phyloP scores from a whole-genome alignment of 2,329 filamentous ascomycete genomes.

The Dactylonectria estremocensis region DNA sequence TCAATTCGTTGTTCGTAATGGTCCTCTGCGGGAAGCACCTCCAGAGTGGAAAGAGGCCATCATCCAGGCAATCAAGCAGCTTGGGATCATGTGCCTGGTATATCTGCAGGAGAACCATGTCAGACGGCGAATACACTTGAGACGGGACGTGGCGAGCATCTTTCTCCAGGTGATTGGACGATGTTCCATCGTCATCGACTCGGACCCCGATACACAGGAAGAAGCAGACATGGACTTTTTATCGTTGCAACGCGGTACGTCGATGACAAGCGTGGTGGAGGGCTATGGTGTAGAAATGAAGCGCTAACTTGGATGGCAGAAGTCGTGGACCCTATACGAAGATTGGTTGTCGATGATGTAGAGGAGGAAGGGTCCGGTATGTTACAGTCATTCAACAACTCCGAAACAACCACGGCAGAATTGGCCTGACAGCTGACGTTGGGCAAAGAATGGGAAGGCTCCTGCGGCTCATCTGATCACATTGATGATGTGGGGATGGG shows the following conservation, averaged over 20 bases:
- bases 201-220: slow-evolving; percentile 49
- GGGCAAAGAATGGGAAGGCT: slow-evolving; percentile 69
- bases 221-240: slow-evolving; percentile 51
- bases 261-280: neutral
- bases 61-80: slow-evolving; percentile 50
- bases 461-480: slow-evolving; percentile 68
- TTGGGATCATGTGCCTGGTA: slow-evolving; percentile 63
- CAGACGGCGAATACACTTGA: slow-evolving; percentile 57
- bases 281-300: neutral
- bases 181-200: slow-evolving; percentile 60
- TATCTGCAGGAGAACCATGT: slow-evolving; percentile 66
- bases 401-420: slow-evolving; percentile 46
- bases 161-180: slow-evolving; percentile 61
- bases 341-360: slow-evolving; percentile 70
- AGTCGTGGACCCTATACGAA: slow-evolving; percentile 65
- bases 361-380: slow-evolving; percentile 74
- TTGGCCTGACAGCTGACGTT: slow-evolving; percentile 45
- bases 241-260: slow-evolving; percentile 48
- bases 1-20: slow-evolving; percentile 43
- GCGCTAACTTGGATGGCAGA: slow-evolving; percentile 46
- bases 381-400: slow-evolving; percentile 54
- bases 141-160: slow-evolving; percentile 58
- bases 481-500: slow-evolving; percentile 66
- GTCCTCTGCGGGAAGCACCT: slow-evolving; percentile 49
- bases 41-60: slow-evolving; percentile 44